Base-by-base conservation (phyloP, 331 rosid genomes). In the Saraca asoca region DNA sequence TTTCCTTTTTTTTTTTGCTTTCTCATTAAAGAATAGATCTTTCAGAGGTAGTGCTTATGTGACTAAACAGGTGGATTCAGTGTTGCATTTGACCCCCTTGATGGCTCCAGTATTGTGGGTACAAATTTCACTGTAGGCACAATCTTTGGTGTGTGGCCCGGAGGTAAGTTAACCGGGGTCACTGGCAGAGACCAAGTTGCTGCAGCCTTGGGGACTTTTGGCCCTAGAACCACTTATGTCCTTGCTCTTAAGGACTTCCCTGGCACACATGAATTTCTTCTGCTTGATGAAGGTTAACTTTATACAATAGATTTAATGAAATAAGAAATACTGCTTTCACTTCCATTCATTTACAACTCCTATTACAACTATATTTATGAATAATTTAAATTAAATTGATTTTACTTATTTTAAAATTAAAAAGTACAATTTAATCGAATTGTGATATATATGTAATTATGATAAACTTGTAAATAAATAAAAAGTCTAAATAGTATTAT, bases 111-210 rank as follows among this genome's bases (percentile, higher is more conserved):
- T 60, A 94, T 94, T 0, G 99, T 94, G 15, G 99, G 90, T 81
- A 94, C 98, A 55, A 94, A 90, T 73, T 94, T 94, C 85, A 94
- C 96, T 9, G 98, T 94, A 3, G 99, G 99, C 38, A 94, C 99
- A 42, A 94, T 94, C 35, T 90, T 94, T 69, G 99, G 99, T 0
- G 99, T 85, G 74, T 90, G 99, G 99, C 97, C 99, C 24, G 97
- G 99, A 51, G 99, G 90, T 68, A 86, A 90, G 89, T 74, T 94
- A 58, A 79, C 85, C 2, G 97, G 97, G 14, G 75, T 94, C 39
- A 84, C 86, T 0, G 97, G 99, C 83, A 78, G 84, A 73, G 99
- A 88, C 57, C 97, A 94, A 79, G 99, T 79, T 52, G 99, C 99
- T 19, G 91, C 97, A 37, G 99, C 99, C 70, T 90, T 94, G 96